Conservation (phyloP, 176 grass and related monocot genomes). For the Aegilops tauschii region DNA sequence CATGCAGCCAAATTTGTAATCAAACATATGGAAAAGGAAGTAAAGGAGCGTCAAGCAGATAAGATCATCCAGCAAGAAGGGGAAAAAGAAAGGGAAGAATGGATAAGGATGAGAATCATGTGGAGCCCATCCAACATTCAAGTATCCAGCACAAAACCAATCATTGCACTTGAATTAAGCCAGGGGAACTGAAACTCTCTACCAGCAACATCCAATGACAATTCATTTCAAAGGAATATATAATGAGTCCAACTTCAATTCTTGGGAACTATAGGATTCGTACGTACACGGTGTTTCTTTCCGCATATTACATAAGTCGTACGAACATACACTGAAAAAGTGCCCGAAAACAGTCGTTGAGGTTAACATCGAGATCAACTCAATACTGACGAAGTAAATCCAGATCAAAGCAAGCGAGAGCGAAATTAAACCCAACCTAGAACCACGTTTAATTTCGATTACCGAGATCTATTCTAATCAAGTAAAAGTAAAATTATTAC, state of each 20-base stretch:
- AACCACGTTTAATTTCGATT: conserved; percentile 13
- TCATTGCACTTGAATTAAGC: conserved; percentile 42
- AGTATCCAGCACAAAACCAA: conserved; percentile 41
- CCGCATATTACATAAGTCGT: conserved; percentile 8
- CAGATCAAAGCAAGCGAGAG: conserved; percentile 2
- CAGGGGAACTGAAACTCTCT: conserved; percentile 27
- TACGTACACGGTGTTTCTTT: neutral
- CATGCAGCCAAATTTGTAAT: conserved; percentile 33
- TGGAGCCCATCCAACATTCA: conserved; percentile 30
- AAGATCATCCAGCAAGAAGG: conserved; percentile 51
- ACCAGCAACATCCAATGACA: conserved; percentile 26
- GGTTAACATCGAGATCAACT: conserved; percentile 23
- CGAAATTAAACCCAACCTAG: neutral
- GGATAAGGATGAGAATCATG: conserved; percentile 69
- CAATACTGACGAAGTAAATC: conserved; percentile 25
- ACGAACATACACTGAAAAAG: neutral
- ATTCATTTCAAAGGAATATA: conserved; percentile 31
- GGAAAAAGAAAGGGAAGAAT: conserved; percentile 14
- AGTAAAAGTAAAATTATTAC: neutral
- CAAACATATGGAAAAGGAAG: conserved; percentile 40
- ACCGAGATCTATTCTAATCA: conserved; percentile 22
- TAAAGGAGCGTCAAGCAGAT: conserved; percentile 39
- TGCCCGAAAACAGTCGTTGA: neutral
- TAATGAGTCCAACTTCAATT: conserved; percentile 30
- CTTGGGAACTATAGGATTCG: conserved; percentile 27